Evolutionary conservation across 495 filamentous ascomycete genomes (phyloP).

Genomic region (Hyaloscypha variabilis): DNA sequence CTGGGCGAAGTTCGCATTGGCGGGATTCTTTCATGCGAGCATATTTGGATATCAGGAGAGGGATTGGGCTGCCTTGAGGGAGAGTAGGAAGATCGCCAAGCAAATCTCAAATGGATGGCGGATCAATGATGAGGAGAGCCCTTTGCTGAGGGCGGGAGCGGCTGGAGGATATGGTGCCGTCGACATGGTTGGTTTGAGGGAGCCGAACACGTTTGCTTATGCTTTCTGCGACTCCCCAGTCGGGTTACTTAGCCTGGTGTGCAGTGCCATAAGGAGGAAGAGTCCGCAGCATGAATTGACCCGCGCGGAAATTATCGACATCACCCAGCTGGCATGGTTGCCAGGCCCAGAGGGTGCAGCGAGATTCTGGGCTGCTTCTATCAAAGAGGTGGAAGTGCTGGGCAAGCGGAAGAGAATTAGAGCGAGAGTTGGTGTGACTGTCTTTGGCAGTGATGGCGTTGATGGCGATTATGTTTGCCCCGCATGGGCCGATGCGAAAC

Average conservation of each 20-base stretch:
- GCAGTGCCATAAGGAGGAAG: constrained; percentile 39
- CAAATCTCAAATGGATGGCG: neutral
- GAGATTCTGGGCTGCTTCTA: constrained; percentile 48
- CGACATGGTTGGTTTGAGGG: constrained; percentile 34
- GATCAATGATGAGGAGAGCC: constrained; percentile 3
- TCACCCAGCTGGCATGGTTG: constrained; percentile 50
- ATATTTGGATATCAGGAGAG: constrained; percentile 43
- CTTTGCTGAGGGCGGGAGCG: neutral
- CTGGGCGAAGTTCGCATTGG: constrained; percentile 48
- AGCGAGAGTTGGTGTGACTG: constrained; percentile 45
- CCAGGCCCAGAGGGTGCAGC: constrained; percentile 50
- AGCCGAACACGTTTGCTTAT: constrained; percentile 52
- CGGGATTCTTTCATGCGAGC: constrained; percentile 40
- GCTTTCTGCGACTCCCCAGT: constrained; percentile 56
- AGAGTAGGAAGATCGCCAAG: neutral
- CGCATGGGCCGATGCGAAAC: constrained; percentile 44
- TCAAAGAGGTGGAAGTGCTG: constrained; percentile 29
- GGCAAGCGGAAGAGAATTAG: constrained; percentile 18
- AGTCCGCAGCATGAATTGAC: constrained; percentile 38
- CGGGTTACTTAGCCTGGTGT: constrained; percentile 48
- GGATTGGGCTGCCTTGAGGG: constrained; percentile 35
- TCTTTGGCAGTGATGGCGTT: constrained; percentile 39
- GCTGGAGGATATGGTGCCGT: constrained; percentile 7
- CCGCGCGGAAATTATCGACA: constrained; percentile 44
- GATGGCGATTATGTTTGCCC: constrained; percentile 41